A percentile compares a stretch with the other conserved stretches of the same genome.
Evolutionary conservation across 805 yeast genomes (phyloP).

Genomic region (Saturnispora serradocipensis): DNA sequence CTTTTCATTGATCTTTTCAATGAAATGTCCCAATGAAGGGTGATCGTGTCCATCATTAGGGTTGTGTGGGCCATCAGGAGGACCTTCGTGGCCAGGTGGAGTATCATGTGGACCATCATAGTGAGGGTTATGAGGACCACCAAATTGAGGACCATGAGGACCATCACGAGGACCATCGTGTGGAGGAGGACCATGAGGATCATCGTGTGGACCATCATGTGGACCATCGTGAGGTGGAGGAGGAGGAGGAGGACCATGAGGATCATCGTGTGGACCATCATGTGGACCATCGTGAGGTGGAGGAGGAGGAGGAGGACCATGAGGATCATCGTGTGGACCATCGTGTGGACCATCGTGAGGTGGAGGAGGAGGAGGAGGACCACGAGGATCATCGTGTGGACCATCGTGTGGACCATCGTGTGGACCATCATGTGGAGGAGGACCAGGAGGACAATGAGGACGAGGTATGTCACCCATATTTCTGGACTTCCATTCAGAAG

Average conservation of each 20-base stretch:
- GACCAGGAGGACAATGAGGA: neutral
- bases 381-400: neutral
- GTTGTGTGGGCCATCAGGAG: neutral
- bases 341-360: neutral
- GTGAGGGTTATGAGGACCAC: neutral
- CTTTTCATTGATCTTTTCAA: conserved; percentile 23
- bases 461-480: neutral
- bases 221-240: too few relatives aligned
- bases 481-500: conserved; percentile 19
- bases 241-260: neutral
- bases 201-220: neutral
- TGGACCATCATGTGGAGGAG: neutral
- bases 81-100: neutral
- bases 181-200: neutral
- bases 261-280: neutral
- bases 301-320: neutral
- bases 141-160: neutral
- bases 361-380: neutral
- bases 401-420: neutral
- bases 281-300: neutral
- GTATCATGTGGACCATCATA: too few relatives aligned
- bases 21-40: conserved; percentile 14
- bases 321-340: neutral
- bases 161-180: neutral
- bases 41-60: neutral